Evolutionary conservation across 805 yeast genomes (phyloP), one percentile per base, ranked within the genome.

Genomic region (Monosporozyma aerobia): DNA sequence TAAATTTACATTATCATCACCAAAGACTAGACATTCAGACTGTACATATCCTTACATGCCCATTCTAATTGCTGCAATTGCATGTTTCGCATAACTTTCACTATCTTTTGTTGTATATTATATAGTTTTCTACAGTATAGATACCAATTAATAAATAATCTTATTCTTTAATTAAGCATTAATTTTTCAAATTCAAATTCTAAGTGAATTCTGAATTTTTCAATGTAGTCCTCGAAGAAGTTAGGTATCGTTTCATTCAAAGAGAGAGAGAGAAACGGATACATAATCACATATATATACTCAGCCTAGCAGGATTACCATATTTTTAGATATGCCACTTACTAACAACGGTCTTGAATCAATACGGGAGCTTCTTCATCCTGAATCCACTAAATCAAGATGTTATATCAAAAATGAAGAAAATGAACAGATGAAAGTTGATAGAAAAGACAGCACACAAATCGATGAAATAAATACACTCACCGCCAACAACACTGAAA

Each of bases 301-400:
- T 11, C 22, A 27, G 6, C 37, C 5, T 35, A 13, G 5, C 16
- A 14, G 4, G n/a, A 33, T 10, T n/a, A 33, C 37, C 37, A 33
- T 9, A 33, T 33, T 19, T 19, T 27, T 27, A 27, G 19, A 39
- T 19, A 39, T 39, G 45, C 30, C 45, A 41, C n/a, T 51, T 3
- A 29, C 35, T 11, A 52, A 53, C 48, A 54, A 54, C 39, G 48
- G 53, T 8, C 30, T 56, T 22, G 32, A 35, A 40, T 25, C 43
- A 2, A 51, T 57, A 10, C 55, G 51, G 22, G 47, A 33, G 5
- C 48, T 49, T 19, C 49, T 54, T 9, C 44, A 43, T 43, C 54
- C 57, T 48, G 27, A 23, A 23, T 41, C 30, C 2, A 23, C 25
- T 8, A 41, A 41, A 13, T 3, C 30, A 23, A 14, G 3, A 13